These are phyloP conservation scores for Fraxinus angustifolia DNA, from an alignment of 305 asterid species.

Conservation along the genomic window DNA sequence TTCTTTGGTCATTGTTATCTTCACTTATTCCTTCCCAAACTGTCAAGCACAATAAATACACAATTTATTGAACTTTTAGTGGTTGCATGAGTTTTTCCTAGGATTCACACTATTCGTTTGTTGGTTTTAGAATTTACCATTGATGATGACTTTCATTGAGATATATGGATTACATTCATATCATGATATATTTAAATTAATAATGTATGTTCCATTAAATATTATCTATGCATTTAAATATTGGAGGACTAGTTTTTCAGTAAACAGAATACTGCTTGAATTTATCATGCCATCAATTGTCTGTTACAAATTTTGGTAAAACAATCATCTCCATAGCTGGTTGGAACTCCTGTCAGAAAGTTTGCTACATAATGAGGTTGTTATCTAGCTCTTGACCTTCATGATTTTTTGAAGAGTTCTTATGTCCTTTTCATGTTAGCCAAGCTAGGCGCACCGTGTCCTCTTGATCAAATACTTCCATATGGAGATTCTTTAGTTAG, in stretches of 20 bases:
- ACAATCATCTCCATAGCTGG: background rate
- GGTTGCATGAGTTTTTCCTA: background rate
- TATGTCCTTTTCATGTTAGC: constrained; percentile 2
- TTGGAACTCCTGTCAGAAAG: background rate
- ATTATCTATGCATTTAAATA: background rate
- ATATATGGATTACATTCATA: background rate
- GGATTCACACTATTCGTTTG: background rate
- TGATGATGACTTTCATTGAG: background rate
- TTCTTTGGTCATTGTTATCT: background rate
- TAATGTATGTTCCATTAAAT: background rate
- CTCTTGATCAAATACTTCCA: constrained; percentile 17
- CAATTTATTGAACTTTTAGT: background rate
- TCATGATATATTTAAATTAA: background rate
- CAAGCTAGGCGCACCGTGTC: constrained; percentile 8
- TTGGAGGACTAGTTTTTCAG: background rate
- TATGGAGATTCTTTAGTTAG: background rate
- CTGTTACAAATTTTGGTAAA: background rate
- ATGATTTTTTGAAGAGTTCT: background rate
- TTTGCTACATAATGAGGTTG: background rate
- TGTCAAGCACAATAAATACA: background rate
- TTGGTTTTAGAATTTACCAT: background rate
- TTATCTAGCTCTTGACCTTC: background rate
- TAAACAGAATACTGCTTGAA: background rate
- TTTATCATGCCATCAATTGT: background rate
- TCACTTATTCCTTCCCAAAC: background rate